Base-by-base conservation (phyloP, 2,329 filamentous ascomycete species). In the Hypoxylon sp. region DNA sequence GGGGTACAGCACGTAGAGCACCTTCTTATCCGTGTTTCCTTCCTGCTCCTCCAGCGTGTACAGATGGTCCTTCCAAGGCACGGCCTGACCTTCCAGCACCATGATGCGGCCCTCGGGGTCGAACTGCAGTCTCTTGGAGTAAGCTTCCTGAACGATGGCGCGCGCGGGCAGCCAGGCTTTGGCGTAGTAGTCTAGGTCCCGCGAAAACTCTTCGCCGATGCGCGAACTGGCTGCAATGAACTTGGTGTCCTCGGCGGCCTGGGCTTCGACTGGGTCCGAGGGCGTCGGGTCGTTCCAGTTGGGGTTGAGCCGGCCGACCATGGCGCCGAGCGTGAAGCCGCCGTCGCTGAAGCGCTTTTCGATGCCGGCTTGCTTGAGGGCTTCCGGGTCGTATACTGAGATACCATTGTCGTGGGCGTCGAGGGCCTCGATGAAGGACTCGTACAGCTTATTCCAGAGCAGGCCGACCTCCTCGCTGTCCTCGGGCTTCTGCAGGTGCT, bases 391-490 rank as follows among this genome's bases (percentile, higher is more conserved):
- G 82, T 97, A 97, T 65, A 86, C 87, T 26, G 90, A 91, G 78
- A 99, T 92, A 73, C 96, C 96, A 80, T 99, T 99, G 85, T 99
- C 96, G 82, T 99, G 95, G 64, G 94, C 96, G 81, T 99, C 96
- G 63, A 99, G 91, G 1, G 96, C 94, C 85, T 99, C 96, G 79
- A 99, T 87, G 80, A 98, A 98, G 81, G 92, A 92, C 74, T 91
- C 90, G 85, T 99, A 99, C 55, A 99, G 83, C 85, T 98, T 98
- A 76, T 89, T 86, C 85, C 92, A 97, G 60, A 99, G 85, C 31
- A 97, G 81, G 44, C 87, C 85, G 48, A 96, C 91, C 72, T 94
- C 90, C 47, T 88, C 80, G 71, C 87, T 84, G 59, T 91, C 89
- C 71, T 89, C 83, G 11, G 86, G 78, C 29, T 90, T 81, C n/a